Base-by-base conservation (phyloP, 495 filamentous ascomycete genomes). In the Penicillium chermesinum region DNA sequence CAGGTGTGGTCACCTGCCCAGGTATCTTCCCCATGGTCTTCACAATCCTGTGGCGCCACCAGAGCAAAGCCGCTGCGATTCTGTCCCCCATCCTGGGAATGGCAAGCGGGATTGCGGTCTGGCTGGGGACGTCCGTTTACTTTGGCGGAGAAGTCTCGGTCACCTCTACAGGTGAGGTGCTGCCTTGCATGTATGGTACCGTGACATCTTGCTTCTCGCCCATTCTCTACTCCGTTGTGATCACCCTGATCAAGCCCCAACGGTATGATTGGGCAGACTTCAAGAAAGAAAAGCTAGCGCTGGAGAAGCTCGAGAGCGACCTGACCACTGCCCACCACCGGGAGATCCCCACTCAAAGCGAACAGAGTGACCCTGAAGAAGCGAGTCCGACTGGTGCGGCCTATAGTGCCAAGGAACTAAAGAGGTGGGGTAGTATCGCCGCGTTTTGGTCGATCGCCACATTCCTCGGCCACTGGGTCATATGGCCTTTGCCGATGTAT, bases 1-100 rank as follows among this genome's bases (percentile, higher is more conserved):
- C 16, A 63, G 67, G 67, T 14, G 62, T 71, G 12, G 60, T 77
- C 0, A 67, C 69, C 9, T 73, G 67, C 33, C 65, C 71, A 2
- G 72, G 65, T 1, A 68, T 78, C 46, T 70, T 79, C 45, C 75
- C 76, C 6, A 70, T 74, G 56, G 64, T 69, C 0, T 74, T 75
- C 48, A 73, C 74, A 9, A 61, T 79, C 43, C 64, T 77, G 34
- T 78, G 76, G 76, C 56, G 55, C 1, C 59, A 64, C 7, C 75
- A 78, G 55, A 73, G 61, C 44, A 67, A 55, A 39, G 52, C 62
- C 0, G 73, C 70, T 2, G 69, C 73, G 3, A 70, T 75, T 15
- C 51, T 75, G 2, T 64, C 68, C 5, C 73, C 76, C 0, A 46
- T 77, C 1, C 57, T 72, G 0, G 72, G 72, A 0, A 42, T 76